A percentile compares a stretch with the other conserved stretches of the same genome.
Evolutionary conservation across 768 basidiomycete species (phyloP).

Genomic region (Boletales sp.): DNA sequence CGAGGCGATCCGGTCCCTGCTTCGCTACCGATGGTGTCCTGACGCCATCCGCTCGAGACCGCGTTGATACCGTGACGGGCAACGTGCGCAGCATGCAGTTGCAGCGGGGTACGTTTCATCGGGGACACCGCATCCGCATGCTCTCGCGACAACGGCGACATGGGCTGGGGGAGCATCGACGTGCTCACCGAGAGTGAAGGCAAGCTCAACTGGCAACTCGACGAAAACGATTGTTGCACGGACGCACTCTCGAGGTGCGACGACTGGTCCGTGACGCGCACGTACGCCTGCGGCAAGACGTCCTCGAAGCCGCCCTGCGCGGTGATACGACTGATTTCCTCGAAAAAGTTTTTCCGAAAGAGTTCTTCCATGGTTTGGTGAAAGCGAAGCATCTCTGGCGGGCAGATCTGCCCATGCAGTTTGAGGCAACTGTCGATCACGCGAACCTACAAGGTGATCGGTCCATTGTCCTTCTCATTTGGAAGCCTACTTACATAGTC

Average conservation of each 20-base stretch:
- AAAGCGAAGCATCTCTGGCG: slow-evolving; percentile 87
- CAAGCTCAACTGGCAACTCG: slow-evolving; percentile 35
- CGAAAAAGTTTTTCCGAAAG: slow-evolving; percentile 80
- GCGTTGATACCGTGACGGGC: slow-evolving; percentile 81
- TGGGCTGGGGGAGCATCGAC: slow-evolving; percentile 42
- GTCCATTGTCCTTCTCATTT: background rate
- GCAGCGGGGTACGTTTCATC: slow-evolving; percentile 68
- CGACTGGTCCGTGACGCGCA: slow-evolving; percentile 42
- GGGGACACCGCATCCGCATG: slow-evolving; percentile 14
- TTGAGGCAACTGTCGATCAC: slow-evolving; percentile 81
- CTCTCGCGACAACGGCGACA: slow-evolving; percentile 32
- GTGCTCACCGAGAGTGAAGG: slow-evolving; percentile 54
- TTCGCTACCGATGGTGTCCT: slow-evolving; percentile 44
- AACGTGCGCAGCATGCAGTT: slow-evolving; percentile 76
- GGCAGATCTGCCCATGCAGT: slow-evolving; percentile 78
- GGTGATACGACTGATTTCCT: slow-evolving; percentile 72
- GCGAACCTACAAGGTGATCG: slow-evolving; percentile 49
- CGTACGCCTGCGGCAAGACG: slow-evolving; percentile 36
- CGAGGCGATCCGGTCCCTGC: slow-evolving; percentile 54
- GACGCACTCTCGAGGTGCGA: slow-evolving; percentile 49
- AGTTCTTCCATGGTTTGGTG: slow-evolving; percentile 86
- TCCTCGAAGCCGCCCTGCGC: slow-evolving; percentile 56
- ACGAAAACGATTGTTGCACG: slow-evolving; percentile 45
- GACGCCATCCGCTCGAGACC: slow-evolving; percentile 70
- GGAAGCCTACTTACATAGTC: slow-evolving; percentile 58